Evolutionary conservation across 177 flowering plant species (phyloP).

Genomic region (Vitis hybrid): DNA sequence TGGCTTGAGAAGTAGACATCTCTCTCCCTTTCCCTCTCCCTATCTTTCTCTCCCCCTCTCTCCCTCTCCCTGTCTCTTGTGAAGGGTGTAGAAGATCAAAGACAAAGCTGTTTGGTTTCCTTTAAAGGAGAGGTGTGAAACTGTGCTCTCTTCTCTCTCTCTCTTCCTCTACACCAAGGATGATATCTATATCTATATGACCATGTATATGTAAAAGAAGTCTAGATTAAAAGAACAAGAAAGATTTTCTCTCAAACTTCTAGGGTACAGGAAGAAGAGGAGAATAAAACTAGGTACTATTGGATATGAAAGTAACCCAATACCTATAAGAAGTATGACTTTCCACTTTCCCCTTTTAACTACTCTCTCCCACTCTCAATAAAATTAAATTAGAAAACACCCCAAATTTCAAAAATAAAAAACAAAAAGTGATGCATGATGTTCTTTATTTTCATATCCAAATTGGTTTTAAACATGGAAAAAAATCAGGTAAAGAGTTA

Average conservation of each 20-base stretch:
- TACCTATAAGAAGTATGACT: conserved; percentile 15
- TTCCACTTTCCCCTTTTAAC: conserved; percentile 18
- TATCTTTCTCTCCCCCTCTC: conserved; percentile 13
- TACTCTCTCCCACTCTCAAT: not conserved
- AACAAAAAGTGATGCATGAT: not conserved
- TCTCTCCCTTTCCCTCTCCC: conserved; percentile 20
- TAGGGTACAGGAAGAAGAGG: conserved; percentile 1
- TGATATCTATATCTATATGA: not conserved
- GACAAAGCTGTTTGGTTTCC: not conserved
- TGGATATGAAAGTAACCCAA: conserved; percentile 15
- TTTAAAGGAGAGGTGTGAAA: not conserved
- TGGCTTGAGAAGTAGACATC: conserved; percentile 25
- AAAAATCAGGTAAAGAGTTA: no score
- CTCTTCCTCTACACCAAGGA: no score
- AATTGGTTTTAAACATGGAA: no score
- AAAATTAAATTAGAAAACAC: not conserved
- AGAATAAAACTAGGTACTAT: not conserved
- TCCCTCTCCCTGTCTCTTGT: conserved; percentile 5
- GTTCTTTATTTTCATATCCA: no score
- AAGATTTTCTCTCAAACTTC: conserved; percentile 11
- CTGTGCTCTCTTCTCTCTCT: not conserved
- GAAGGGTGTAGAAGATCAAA: conserved; percentile 5
- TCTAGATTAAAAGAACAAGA: conserved; percentile 8
- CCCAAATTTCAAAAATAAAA: not conserved
- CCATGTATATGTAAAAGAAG: not conserved